These are phyloP conservation scores for Yarrowia galli DNA, from an alignment of 1,139 yeast species.

Conservation along the genomic window DNA sequence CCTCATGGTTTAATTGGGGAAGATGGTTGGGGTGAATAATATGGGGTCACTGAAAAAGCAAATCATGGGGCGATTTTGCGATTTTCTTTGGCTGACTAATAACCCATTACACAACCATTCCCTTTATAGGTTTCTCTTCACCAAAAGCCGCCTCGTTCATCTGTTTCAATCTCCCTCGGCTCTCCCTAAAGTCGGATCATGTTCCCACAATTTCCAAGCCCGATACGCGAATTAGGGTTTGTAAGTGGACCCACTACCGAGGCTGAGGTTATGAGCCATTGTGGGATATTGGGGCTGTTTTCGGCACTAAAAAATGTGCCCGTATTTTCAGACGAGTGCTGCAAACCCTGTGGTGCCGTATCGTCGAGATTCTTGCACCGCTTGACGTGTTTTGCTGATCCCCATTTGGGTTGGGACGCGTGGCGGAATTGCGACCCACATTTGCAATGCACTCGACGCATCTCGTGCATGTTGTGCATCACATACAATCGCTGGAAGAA, in stretches of 20 bases:
- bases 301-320: too few relatives aligned
- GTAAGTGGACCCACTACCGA: conserved; percentile 6
- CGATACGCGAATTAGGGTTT: conserved; percentile 1
- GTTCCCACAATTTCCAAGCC: neutral
- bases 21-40: neutral
- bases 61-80: too few relatives aligned
- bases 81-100: too few relatives aligned
- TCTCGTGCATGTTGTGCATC: too few relatives aligned
- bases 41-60: too few relatives aligned
- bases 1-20: neutral
- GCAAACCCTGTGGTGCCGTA: too few relatives aligned
- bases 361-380: too few relatives aligned
- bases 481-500: neutral
- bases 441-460: neutral
- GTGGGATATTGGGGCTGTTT: neutral
- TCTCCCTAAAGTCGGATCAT: neutral
- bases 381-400: neutral
- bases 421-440: neutral
- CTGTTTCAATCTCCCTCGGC: too few relatives aligned
- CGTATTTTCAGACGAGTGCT: too few relatives aligned
- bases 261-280: neutral
- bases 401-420: neutral
- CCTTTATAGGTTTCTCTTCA: too few relatives aligned
- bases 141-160: too few relatives aligned
- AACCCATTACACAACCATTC: too few relatives aligned